Percentiles rank a stretch among this genome's conserved stretches.
Evolutionary conservation across 176 grass and related monocot genomes (phyloP).

Genomic region (Hyparrhenia diplandra): DNA sequence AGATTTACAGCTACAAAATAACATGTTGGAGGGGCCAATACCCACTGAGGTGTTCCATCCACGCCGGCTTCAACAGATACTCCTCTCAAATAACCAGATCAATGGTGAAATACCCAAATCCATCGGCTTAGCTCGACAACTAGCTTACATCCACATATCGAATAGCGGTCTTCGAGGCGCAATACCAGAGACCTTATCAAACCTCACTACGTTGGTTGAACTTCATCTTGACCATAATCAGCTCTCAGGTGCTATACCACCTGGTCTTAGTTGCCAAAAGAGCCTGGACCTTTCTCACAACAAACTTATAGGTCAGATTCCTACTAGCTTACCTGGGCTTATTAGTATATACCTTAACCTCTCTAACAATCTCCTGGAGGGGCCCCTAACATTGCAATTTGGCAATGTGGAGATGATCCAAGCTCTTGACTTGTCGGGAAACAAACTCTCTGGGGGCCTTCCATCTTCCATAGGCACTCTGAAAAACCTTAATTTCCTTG

Average conservation of each 20-base stretch:
- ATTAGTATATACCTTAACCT: slow-evolving; percentile 51
- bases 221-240: slow-evolving; percentile 55
- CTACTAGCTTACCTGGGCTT: background rate
- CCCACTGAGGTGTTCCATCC: slow-evolving; percentile 17
- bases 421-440: slow-evolving; percentile 50
- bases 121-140: background rate
- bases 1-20: background rate
- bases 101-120: slow-evolving; percentile 6
- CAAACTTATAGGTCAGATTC: slow-evolving; percentile 47
- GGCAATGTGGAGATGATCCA: slow-evolving; percentile 48
- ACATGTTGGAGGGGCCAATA: slow-evolving; percentile 36
- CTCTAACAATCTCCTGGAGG: slow-evolving; percentile 67
- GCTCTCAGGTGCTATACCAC: slow-evolving; percentile 65
- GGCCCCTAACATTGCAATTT: slow-evolving; percentile 40
- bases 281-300: slow-evolving; percentile 65
- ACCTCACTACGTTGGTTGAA: slow-evolving; percentile 32
- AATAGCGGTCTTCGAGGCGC: slow-evolving; percentile 27
- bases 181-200: slow-evolving; percentile 43
- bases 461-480: slow-evolving; percentile 42
- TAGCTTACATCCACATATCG: background rate
- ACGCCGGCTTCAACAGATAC: background rate
- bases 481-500: slow-evolving; percentile 51
- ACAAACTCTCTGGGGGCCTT: slow-evolving; percentile 45
- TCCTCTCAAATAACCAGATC: slow-evolving; percentile 8
- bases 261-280: slow-evolving; percentile 32